Conservation (phyloP, 371 early-diverging fungal species). For the Lichtheimia corymbifera region DNA sequence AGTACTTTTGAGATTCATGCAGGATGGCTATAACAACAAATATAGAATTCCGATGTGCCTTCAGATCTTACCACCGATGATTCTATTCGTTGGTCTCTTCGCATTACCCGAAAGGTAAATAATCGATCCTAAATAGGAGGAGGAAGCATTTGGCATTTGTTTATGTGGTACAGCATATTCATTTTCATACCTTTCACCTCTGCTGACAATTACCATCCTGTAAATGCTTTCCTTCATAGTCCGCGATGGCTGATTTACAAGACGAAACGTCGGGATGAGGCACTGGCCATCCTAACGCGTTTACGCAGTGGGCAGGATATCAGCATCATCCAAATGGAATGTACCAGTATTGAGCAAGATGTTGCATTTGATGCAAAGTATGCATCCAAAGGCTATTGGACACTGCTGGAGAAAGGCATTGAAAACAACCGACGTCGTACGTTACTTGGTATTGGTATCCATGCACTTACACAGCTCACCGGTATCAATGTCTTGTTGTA, state of each 20-base stretch:
- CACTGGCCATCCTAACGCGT: conserved; percentile 64
- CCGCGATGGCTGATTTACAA: conserved; percentile 89
- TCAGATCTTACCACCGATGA: conserved; percentile 72
- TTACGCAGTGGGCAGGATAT: conserved; percentile 49
- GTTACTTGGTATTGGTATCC: conserved; percentile 70
- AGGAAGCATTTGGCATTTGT: not conserved
- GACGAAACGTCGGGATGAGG: conserved; percentile 66
- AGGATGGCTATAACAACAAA: not conserved
- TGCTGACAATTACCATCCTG: too few species aligned
- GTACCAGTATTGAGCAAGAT: conserved; percentile 68
- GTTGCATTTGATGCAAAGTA: conserved; percentile 62
- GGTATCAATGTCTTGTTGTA: conserved; percentile 80
- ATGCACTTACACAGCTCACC: conserved; percentile 72
- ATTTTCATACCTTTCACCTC: too few species aligned
- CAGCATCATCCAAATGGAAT: conserved; percentile 49
- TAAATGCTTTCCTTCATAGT: conserved; percentile 28
- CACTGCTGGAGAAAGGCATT: conserved; percentile 47
- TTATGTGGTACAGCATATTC: not conserved
- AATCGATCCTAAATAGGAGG: too few species aligned
- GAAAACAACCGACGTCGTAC: conserved; percentile 61
- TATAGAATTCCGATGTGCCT: conserved; percentile 64
- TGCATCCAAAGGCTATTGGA: conserved; percentile 45
- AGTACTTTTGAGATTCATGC: not conserved
- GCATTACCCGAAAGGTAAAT: conserved; percentile 65
- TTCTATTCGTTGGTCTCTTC: conserved; percentile 63